Base-by-base conservation (phyloP, 495 filamentous ascomycete species). In the Aspergillus bertholletiae region DNA sequence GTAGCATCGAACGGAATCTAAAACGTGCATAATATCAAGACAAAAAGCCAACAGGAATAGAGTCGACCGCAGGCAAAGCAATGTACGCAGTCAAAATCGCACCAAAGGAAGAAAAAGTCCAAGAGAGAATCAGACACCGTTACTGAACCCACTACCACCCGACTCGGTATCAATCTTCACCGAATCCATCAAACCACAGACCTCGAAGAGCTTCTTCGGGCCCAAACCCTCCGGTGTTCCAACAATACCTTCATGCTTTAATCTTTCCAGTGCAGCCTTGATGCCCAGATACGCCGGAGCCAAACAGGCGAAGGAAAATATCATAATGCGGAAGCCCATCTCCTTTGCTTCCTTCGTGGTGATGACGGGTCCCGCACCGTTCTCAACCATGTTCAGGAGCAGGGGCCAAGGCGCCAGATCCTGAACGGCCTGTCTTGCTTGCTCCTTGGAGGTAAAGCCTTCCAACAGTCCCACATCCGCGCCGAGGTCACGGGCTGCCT, bases 381-480 rank as follows among this genome's bases (percentile, higher is more conserved):
- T 78, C 55, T 81, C 79, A 4, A 88, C 85, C 61, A 81, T 84
- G 56, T 88, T 88, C 21, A 87, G 70, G 8, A 86, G 63, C 22
- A 87, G 66, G 2, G 85, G 85, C 73, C 76, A 81, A 0, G 78
- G 78, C 2, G 74, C 77, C 5, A 88, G 64, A 32, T 82, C 81
- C 48, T 78, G 65, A 5, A 82, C 75, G 0, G 76, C 79, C 48
- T 76, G 69, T 5, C 67, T 64, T 2, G 77, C 77, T 62, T 85
- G 68, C 22, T 84, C 81, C 49, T 78, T 76, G 3, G 65, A 77
- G 15, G 78, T 80, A 49, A 87, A 72, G 0, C 83, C 86, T 59
- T 89, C 86, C 1, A 90, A 74, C 35, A 89, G 79, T 15, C 74
- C 83, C 1, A 84, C 82, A 55, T 89, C 86, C 1, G 84, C 84